Evolutionary conservation across 2,329 filamentous ascomycete species (phyloP).

Genomic region (Clarireedia sp.): DNA sequence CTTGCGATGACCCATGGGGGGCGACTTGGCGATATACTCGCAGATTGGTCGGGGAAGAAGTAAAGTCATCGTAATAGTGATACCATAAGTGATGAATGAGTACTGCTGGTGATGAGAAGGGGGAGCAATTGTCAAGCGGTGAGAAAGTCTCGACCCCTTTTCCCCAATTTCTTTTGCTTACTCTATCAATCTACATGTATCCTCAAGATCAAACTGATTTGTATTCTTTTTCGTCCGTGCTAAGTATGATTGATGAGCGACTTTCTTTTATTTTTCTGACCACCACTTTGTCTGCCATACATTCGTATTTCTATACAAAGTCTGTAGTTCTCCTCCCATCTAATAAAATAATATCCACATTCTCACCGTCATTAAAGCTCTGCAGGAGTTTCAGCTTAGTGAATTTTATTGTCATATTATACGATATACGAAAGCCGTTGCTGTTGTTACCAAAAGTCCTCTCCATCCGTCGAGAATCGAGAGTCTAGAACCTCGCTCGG

Average conservation of each 20-base stretch:
- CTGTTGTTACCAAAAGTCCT: too few species aligned
- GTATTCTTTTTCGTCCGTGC: not conserved
- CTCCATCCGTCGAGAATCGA: too few species aligned
- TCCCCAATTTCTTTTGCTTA: too few species aligned
- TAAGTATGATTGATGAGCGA: not conserved
- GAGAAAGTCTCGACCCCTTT: not conserved
- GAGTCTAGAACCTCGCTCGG: too few species aligned
- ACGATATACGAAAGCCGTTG: too few species aligned
- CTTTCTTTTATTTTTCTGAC: not conserved
- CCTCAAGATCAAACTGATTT: not conserved
- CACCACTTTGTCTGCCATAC: not conserved
- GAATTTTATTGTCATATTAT: too few species aligned
- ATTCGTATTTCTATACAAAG: not conserved
- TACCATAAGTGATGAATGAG: not conserved
- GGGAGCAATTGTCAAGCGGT: not conserved
- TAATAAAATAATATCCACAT: too few species aligned
- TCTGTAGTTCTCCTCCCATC: too few species aligned
- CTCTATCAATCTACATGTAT: not conserved
- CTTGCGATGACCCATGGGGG: not conserved
- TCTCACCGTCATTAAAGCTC: too few species aligned
- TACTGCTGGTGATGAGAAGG: too few species aligned
- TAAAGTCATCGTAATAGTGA: not conserved
- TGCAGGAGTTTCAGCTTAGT: too few species aligned
- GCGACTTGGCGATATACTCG: not conserved
- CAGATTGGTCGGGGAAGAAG: not conserved